Base-by-base conservation (phyloP, 2,329 filamentous ascomycete species). In the Xylaria multiplex region DNA sequence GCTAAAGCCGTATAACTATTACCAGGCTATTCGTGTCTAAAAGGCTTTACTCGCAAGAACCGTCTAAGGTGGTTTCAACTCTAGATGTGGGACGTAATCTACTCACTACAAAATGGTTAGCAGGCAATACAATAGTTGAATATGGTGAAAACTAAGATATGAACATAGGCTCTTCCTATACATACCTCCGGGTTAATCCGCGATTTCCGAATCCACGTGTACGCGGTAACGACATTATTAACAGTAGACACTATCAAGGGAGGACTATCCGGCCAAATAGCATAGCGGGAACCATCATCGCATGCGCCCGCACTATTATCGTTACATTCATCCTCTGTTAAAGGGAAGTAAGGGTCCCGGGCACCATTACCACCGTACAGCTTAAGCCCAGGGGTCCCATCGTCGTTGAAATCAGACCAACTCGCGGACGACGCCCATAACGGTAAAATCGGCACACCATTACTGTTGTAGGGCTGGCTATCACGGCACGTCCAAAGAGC, bases 401-500 rank as follows among this genome's bases (percentile, higher is more conserved):
- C 68, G 35, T 43, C 35, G 42, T 69, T 65, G 45, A 69, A 65
- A 37, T 69, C 50, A 27, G 59, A 71, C 62, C 65, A 70, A 22
- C 71, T 72, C n/a, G 74, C 73, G 59, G 69, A 74, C 14, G 69
- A 73, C 27, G 71, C 61, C 63, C 72, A 75, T 57, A 74, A 61
- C 4, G 67, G 67, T 35, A 68, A 22, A 35, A 19, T 48, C 14
- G 67, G 65, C 40, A 63, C 65, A 5, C 69, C 70, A 14, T 67
- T 64, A 45, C 68, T 66, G 48, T 70, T 68, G 11, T 70, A 72
- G 32, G 66, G 65, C 49, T 69, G 65, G 42, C 62, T 70, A 54
- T 70, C 71, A 27, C 69, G 65, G 45, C 68, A 72, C 7, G 69
- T 71, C 69, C 69, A 72, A 46, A 71, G 50, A 32, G 46, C 50